These are phyloP conservation scores for Ogataea neopini DNA, from an alignment of 805 yeast genomes.

Conservation along the genomic window DNA sequence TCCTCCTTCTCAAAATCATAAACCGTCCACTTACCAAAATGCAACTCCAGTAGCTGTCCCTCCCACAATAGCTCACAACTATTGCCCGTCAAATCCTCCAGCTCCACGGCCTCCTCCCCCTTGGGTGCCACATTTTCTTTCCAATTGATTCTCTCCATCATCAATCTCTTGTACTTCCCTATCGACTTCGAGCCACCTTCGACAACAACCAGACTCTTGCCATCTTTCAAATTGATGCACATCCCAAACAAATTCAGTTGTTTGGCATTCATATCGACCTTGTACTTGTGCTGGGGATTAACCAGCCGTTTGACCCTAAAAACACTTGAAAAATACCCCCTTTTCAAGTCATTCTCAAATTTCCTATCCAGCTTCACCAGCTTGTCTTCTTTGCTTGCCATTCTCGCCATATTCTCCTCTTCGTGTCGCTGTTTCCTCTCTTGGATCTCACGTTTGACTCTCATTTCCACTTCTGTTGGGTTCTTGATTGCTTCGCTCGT, in stretches of 20 bases:
- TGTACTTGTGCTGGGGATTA: constrained; percentile 68
- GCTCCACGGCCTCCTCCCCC: constrained; percentile 10
- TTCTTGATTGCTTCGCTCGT: constrained; percentile 85
- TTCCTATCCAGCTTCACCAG: constrained; percentile 50
- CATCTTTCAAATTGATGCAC: constrained; percentile 45
- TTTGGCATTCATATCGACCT: constrained; percentile 78
- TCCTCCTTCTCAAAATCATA: constrained; percentile 53
- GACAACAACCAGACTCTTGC: constrained; percentile 60
- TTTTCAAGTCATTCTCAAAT: constrained; percentile 46
- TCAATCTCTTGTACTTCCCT: constrained; percentile 60
- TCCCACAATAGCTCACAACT: constrained; percentile 63
- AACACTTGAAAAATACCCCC: constrained; percentile 58
- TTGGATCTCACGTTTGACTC: constrained; percentile 68
- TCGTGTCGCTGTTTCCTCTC: constrained; percentile 61
- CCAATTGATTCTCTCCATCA: constrained; percentile 72
- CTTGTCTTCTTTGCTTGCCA: constrained; percentile 56
- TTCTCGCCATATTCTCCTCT: constrained; percentile 59
- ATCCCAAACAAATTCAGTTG: constrained; percentile 70
- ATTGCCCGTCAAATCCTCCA: constrained; percentile 45
- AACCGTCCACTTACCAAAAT: constrained; percentile 70
- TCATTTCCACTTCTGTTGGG: constrained; percentile 82
- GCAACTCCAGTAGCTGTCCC: constrained; percentile 56
- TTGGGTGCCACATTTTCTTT: constrained; percentile 44
- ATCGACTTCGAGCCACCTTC: constrained; percentile 73
- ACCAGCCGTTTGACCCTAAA: constrained; percentile 54